Conservation (phyloP, 2,329 filamentous ascomycete genomes). For the Colletotrichum sp. region DNA sequence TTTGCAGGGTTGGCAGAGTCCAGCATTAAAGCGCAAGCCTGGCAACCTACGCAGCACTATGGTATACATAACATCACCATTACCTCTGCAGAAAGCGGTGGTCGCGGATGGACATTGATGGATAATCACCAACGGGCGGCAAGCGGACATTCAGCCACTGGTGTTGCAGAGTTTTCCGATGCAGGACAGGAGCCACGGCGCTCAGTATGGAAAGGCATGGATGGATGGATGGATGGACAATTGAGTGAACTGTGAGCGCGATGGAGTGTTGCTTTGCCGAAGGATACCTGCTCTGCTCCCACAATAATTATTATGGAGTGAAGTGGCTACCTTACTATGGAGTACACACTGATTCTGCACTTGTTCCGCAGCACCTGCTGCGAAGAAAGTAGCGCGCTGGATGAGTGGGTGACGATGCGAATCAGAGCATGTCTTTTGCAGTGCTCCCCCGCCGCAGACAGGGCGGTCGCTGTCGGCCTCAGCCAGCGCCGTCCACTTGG, state of each 20-base stretch:
- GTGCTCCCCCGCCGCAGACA: neutral
- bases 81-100: neutral
- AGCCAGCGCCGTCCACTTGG: neutral
- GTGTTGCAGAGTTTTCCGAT: conserved; percentile 20
- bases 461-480: conserved; percentile 4
- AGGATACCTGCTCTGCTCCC: neutral
- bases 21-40: neutral
- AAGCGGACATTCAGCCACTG: neutral
- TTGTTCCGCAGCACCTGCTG: neutral
- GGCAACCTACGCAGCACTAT: neutral
- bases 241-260: neutral
- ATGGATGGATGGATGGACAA: neutral
- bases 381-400: neutral
- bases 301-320: neutral
- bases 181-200: neutral
- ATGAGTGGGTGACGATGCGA: conserved; percentile 1
- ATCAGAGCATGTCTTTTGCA: neutral
- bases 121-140: neutral
- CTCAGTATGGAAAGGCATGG: neutral
- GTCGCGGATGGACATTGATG: neutral
- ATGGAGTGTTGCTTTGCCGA: neutral
- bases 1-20: neutral
- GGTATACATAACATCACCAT: neutral
- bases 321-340: neutral
- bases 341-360: neutral